These are phyloP conservation scores for Zelonia costaricensis DNA, from an alignment of 208 protist species.

Conservation along the genomic window DNA sequence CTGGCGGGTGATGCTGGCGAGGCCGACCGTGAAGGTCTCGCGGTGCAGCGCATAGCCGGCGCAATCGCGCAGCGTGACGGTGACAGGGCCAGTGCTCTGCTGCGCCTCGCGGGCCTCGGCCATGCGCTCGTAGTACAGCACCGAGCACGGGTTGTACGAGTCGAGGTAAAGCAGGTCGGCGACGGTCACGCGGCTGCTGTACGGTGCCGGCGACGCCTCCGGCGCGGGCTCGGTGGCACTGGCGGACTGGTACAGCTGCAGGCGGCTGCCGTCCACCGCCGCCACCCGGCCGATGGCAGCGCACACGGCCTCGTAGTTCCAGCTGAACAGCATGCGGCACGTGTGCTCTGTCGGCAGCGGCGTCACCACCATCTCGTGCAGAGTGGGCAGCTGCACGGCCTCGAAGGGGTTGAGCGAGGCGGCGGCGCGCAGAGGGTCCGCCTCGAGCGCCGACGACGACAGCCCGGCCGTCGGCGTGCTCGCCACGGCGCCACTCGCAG, in stretches of 20 bases:
- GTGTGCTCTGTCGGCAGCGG: conserved; percentile 22
- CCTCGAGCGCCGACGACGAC: conserved; percentile 1
- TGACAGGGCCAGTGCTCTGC: conserved; percentile 21
- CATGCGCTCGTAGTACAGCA: conserved; percentile 48
- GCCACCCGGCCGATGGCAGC: conserved; percentile 36
- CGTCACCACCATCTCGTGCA: conserved; percentile 26
- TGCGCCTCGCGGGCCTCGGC: conserved; percentile 27
- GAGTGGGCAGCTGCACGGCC: conserved; percentile 25
- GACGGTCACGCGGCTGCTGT: conserved; percentile 23
- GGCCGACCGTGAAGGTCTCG: conserved; percentile 32
- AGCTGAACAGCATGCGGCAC: conserved; percentile 37
- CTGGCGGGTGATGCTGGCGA: conserved; percentile 19
- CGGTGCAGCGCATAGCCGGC: conserved; percentile 50
- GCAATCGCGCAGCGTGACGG: conserved; percentile 47
- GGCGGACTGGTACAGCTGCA: conserved; percentile 56
- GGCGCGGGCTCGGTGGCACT: conserved; percentile 23
- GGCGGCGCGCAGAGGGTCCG: conserved; percentile 22
- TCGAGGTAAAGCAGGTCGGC: conserved; percentile 35
- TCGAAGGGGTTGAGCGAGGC: conserved; percentile 46
- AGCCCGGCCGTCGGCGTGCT: not conserved
- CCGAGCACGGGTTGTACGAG: conserved; percentile 21
- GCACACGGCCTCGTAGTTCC: conserved; percentile 58
- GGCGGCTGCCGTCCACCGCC: conserved; percentile 39
- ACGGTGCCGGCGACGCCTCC: conserved; percentile 9
- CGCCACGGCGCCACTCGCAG: not conserved